phyloP scores from a whole-genome alignment of 129 eudicot genomes.

The Centella asiatica region DNA sequence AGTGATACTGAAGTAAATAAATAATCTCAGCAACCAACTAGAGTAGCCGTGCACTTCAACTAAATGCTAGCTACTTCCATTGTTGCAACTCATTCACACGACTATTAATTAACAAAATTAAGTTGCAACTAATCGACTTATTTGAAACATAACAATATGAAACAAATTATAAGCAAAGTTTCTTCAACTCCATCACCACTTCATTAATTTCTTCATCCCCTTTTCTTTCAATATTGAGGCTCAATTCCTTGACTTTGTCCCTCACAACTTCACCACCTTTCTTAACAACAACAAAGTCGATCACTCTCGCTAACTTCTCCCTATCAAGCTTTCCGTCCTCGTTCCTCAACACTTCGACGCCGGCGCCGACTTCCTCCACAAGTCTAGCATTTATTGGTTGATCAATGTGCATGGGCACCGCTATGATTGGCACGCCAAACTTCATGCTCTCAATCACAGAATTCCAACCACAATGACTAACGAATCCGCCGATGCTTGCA shows the following conservation, averaged over 20 bases:
- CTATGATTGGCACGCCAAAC: neutral
- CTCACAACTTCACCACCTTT: neutral
- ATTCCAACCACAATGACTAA: constrained; percentile 1
- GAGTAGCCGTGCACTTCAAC: too few species aligned
- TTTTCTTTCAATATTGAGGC: neutral
- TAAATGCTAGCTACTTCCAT: too few species aligned
- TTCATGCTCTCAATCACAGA: neutral
- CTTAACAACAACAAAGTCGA: neutral
- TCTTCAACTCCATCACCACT: neutral
- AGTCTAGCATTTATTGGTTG: constrained; percentile 11
- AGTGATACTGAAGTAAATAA: too few species aligned
- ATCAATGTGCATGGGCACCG: neutral
- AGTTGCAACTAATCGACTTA: too few species aligned
- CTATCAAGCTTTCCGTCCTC: neutral
- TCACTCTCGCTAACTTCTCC: neutral
- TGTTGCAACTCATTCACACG: too few species aligned
- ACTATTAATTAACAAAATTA: too few species aligned
- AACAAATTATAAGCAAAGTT: neutral
- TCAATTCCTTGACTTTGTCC: neutral
- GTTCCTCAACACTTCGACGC: neutral
- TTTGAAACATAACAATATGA: too few species aligned
- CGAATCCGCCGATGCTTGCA: constrained; percentile 11
- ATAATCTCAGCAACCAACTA: too few species aligned
- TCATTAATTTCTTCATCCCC: constrained; percentile 6
- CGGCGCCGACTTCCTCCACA: neutral